Conservation (phyloP, 768 basidiomycete genomes). For the Boletus rex-veris region DNA sequence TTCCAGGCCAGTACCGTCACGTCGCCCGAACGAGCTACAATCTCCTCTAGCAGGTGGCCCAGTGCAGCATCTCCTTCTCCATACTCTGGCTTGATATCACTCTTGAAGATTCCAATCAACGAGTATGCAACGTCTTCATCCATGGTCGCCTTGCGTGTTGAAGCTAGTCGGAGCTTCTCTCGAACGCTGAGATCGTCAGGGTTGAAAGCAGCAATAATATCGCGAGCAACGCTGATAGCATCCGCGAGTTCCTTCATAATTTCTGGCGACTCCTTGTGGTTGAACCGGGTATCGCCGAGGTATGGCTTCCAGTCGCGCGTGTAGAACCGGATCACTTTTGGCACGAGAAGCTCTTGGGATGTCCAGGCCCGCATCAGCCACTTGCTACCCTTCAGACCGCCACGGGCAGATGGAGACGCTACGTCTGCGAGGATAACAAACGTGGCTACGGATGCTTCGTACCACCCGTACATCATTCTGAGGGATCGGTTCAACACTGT, state of each 20-base stretch:
- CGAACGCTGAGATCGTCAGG: constrained; percentile 6
- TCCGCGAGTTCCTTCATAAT: constrained; percentile 9
- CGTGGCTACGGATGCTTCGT: constrained; percentile 3
- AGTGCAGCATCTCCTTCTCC: constrained; percentile 8
- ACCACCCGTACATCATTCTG: constrained; percentile 14
- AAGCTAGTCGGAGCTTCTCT: constrained; percentile 11
- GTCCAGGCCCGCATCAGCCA: constrained; percentile 19
- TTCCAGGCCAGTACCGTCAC: constrained; percentile 10
- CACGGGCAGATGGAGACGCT: neutral
- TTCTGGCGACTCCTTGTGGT: constrained; percentile 9
- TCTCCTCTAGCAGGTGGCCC: constrained; percentile 12
- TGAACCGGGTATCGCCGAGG: neutral
- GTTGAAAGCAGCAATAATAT: constrained; percentile 1
- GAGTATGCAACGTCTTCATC: constrained; percentile 11
- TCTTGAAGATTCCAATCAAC: constrained; percentile 10
- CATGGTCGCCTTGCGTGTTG: constrained; percentile 3
- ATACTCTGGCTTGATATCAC: constrained; percentile 5
- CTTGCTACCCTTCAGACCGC: neutral
- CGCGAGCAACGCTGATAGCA: constrained; percentile 2
- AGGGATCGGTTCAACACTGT: constrained; percentile 8
- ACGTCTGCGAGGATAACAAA: neutral
- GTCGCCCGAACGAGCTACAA: constrained; percentile 7
- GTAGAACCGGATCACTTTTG: constrained; percentile 9
- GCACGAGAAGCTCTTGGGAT: constrained; percentile 13
- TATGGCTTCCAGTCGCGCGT: constrained; percentile 8